Evolutionary conservation across 2,329 filamentous ascomycete species (phyloP).

Genomic region (Talaromyces amestolkiae): DNA sequence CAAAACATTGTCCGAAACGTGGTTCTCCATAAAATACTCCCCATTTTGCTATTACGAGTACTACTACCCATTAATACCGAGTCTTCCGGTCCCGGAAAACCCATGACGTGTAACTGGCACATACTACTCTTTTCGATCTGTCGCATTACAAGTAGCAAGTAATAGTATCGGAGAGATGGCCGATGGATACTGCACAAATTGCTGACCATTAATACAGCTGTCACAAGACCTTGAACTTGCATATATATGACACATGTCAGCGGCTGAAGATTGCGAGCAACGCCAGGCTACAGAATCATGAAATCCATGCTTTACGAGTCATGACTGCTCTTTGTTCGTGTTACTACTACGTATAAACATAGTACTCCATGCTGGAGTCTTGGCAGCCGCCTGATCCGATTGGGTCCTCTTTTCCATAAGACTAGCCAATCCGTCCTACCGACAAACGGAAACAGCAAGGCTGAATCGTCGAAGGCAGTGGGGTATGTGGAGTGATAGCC

Average conservation of each 20-base stretch:
- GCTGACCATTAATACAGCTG: background rate
- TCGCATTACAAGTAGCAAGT: background rate
- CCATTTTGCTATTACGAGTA: too few species aligned
- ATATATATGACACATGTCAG: background rate
- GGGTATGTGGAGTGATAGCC: background rate
- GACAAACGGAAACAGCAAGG: conserved; percentile 7
- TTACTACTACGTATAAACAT: background rate
- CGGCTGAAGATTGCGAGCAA: background rate
- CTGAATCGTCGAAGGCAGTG: background rate
- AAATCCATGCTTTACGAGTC: background rate
- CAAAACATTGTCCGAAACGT: background rate
- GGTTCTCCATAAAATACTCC: background rate
- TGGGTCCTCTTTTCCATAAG: background rate
- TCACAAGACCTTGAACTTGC: background rate
- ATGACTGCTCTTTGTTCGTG: background rate
- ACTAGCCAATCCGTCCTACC: background rate
- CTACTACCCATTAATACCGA: too few species aligned
- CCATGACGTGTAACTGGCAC: background rate
- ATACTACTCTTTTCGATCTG: background rate
- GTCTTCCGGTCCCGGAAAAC: too few species aligned
- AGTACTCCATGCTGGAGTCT: background rate
- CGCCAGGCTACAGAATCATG: background rate
- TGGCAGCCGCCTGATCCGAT: conserved; percentile 2
- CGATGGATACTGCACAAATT: background rate
- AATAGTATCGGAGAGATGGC: background rate